A percentile compares a stretch with the other conserved stretches of the same genome.
Evolutionary conservation across 2,329 filamentous ascomycete species (phyloP).

Genomic region (Stachybotrys echinatus): DNA sequence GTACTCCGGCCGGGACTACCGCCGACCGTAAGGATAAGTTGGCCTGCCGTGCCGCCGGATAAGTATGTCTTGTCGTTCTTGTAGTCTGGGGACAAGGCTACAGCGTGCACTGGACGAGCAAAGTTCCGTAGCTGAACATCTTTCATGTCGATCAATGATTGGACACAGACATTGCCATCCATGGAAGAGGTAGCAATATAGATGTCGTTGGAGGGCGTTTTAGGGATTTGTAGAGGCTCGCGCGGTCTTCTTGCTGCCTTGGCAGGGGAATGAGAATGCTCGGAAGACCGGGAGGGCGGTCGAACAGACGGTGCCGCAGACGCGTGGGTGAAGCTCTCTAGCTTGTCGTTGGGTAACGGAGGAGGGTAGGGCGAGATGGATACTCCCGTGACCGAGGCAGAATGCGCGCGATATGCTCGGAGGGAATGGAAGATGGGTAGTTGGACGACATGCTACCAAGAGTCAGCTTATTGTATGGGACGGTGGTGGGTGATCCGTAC

Average conservation of each 20-base stretch:
- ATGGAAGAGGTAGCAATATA: slow-evolving; percentile 91
- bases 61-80: slow-evolving; percentile 84
- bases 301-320: slow-evolving; percentile 16
- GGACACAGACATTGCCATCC: slow-evolving; percentile 91
- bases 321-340: slow-evolving; percentile 33
- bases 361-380: slow-evolving; percentile 83
- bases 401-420: slow-evolving; percentile 86
- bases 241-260: slow-evolving; percentile 45
- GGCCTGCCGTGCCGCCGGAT: slow-evolving; percentile 84
- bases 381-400: slow-evolving; percentile 82
- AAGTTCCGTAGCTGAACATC: slow-evolving; percentile 93
- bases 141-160: slow-evolving; percentile 78
- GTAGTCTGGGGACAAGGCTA: slow-evolving; percentile 92
- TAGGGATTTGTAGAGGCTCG: slow-evolving; percentile 55
- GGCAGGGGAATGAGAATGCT: slow-evolving; percentile 40
- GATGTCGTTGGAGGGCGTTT: slow-evolving; percentile 82
- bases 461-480: slow-evolving; percentile 7
- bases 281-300: slow-evolving; percentile 22
- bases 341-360: slow-evolving; percentile 39
- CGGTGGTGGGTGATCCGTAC: slow-evolving; percentile 45
- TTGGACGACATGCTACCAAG: slow-evolving; percentile 72
- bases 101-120: slow-evolving; percentile 83
- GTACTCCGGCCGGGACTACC: slow-evolving; percentile 77
- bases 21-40: slow-evolving; percentile 79
- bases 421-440: slow-evolving; percentile 76